Base-by-base conservation (phyloP, 805 yeast genomes). In the Allodekkera sacchari region DNA sequence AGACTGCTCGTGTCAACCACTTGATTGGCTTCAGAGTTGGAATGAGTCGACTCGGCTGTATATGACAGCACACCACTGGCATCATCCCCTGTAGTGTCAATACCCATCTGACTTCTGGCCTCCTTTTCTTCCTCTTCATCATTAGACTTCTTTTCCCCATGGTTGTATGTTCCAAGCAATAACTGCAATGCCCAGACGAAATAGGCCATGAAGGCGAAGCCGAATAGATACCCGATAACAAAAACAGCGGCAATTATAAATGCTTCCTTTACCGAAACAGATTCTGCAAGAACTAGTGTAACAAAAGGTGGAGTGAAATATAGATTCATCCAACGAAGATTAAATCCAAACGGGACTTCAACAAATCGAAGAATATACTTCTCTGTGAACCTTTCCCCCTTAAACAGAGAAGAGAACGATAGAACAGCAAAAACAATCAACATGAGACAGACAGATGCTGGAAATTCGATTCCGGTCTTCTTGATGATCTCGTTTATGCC, bases 301-400 rank as follows among this genome's bases (percentile, higher is more conserved):
- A 82, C 72, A 47, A 83, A 82, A 0, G 87, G 76, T 1, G 92
- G 89, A 1, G 83, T 74, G 61, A 82, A 83, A 48, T 77, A 80
- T 5, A 79, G 67, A 49, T 78, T 80, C 55, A 83, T 83, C 89
- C 92, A 82, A 34, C 79, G 64, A 30, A 82, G 61, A 2, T 79
- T 63, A 50, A 80, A 78, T 38, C 80, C 79, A 58, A 71, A 69
- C 11, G 84, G 72, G n/a, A 79, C 68, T 30, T 77, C 74, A 30
- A 77, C 54, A 20, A 52, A 39, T 24, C 41, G 42, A 34, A 55
- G 51, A 3, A 56, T 23, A 13, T 34, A 27, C 6, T 34, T 31
- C 4, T 47, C 30, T 1, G 61, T 55, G n/a, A 34, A 39, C 18
- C 42, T 39, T 21, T 62, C 55, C 6, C 71, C 71, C 11, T 63